Percentiles rank a stretch among this genome's conserved stretches.
These are phyloP conservation scores for Ambrosiella xylebori DNA, from an alignment of 2,329 filamentous ascomycete genomes.

Conservation along the genomic window DNA sequence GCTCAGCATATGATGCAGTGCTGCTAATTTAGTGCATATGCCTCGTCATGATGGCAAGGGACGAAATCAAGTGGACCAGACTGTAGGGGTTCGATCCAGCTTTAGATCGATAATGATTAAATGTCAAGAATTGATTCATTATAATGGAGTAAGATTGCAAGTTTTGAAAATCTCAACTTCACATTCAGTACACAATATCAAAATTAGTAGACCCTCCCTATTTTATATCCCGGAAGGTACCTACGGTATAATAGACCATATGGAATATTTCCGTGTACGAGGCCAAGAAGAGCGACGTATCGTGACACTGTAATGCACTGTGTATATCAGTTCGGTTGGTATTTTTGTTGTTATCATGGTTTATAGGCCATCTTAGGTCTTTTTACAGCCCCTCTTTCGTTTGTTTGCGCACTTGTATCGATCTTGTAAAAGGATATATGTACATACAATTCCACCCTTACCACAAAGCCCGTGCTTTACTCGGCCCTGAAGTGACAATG, in stretches of 20 bases:
- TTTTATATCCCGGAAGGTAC: too few species aligned
- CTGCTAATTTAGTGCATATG: background rate
- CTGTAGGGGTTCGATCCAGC: background rate
- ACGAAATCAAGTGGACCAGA: background rate
- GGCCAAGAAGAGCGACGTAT: background rate
- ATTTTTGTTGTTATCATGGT: background rate
- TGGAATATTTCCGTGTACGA: background rate
- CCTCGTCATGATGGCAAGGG: background rate
- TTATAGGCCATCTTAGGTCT: background rate
- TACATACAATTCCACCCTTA: too few species aligned
- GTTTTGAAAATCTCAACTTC: too few species aligned
- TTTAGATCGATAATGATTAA: background rate
- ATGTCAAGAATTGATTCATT: too few species aligned
- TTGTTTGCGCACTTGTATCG: background rate
- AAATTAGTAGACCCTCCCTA: too few species aligned
- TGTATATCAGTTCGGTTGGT: background rate
- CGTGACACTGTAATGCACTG: background rate
- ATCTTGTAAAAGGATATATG: background rate
- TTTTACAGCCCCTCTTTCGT: too few species aligned
- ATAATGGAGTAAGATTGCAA: too few species aligned
- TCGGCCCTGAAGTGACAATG: background rate
- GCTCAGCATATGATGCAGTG: background rate
- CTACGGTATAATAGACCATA: background rate
- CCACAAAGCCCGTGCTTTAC: background rate
- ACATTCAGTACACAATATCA: too few species aligned